Evolutionary conservation across 352 stramenopile genomes (phyloP), one percentile per base, ranked within the genome.

Genomic region (Globisporangium mamillatum): DNA sequence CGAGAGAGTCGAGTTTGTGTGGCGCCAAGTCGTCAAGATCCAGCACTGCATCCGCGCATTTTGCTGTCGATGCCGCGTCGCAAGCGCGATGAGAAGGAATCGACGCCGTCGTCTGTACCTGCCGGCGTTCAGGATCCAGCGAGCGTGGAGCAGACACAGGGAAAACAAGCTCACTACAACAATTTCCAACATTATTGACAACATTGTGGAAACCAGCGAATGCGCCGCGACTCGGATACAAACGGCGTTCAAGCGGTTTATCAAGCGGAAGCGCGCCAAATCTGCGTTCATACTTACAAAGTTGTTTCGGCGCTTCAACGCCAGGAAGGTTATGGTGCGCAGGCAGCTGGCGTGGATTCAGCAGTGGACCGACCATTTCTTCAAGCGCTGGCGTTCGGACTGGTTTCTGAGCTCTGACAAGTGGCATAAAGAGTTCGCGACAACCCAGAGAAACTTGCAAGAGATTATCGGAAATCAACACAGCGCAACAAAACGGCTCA

Each of bases 81-180:
- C 20, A 22, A 18, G 2, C 20, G 63, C 60, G 2, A 25, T 78
- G 24, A 24, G 14, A 6, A 50, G 25, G 18, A 61, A 54, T 0
- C 54, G 60, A 4, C 25, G n/a, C 1, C 68, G 65, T 10, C 71
- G 75, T n/a, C 27, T 67, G 27, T 79, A 62, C 48, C 50, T 76
- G 10, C 73, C 73, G 38, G 74, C 53, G 6, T 67, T 16, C 25
- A 48, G 16, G 1, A 73, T 81, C 44, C 69, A 81, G 60, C 66
- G 32, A 25, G 60, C 60, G 4, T 85, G 77, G 77, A 61, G 18
- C 20, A 0, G 0, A 1, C 79, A 75, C 63, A 68, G 66, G 6
- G 12, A 34, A 0, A 8, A 12, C 12, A 25, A 67, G 24, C 10
- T 84, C 22, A 16, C 10, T 4, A 6, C 24, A 4, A 14, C 70